Evolutionary conservation across 2,329 filamentous ascomycete species (phyloP).

Genomic region (Colletotrichum sp.): DNA sequence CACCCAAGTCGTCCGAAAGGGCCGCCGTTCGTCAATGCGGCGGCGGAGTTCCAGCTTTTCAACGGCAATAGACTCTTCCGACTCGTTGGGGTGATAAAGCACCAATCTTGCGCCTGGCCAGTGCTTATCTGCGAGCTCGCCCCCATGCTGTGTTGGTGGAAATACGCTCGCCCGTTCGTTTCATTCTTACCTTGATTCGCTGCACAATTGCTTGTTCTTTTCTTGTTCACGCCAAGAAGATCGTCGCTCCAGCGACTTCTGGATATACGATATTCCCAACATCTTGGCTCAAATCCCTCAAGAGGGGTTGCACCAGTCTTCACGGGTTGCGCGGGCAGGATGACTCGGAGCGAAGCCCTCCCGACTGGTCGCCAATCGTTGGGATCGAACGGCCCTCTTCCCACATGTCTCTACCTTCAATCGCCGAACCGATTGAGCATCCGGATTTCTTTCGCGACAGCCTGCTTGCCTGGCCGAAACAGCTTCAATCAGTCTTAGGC

Average conservation of each 20-base stretch:
- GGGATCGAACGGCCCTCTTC: background rate
- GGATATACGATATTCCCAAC: background rate
- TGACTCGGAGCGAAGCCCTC: background rate
- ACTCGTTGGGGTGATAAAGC: background rate
- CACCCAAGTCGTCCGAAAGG: background rate
- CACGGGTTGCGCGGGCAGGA: background rate
- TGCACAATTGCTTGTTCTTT: background rate
- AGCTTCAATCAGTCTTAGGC: background rate
- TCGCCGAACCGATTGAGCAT: background rate
- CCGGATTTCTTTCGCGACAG: background rate
- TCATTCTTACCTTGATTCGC: background rate
- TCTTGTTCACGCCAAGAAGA: background rate
- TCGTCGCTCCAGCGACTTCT: background rate
- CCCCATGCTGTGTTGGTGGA: background rate
- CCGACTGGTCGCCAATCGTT: background rate
- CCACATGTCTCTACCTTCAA: background rate
- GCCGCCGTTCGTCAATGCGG: background rate
- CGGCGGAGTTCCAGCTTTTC: background rate
- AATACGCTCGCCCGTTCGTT: background rate
- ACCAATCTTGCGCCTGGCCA: background rate
- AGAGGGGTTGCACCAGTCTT: background rate
- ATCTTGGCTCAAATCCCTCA: background rate
- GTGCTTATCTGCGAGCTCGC: background rate
- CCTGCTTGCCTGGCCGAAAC: background rate
- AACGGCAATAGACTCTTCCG: background rate